These are phyloP conservation scores for Phytophthora melonis DNA, from an alignment of 352 stramenopile genomes.

Conservation along the genomic window DNA sequence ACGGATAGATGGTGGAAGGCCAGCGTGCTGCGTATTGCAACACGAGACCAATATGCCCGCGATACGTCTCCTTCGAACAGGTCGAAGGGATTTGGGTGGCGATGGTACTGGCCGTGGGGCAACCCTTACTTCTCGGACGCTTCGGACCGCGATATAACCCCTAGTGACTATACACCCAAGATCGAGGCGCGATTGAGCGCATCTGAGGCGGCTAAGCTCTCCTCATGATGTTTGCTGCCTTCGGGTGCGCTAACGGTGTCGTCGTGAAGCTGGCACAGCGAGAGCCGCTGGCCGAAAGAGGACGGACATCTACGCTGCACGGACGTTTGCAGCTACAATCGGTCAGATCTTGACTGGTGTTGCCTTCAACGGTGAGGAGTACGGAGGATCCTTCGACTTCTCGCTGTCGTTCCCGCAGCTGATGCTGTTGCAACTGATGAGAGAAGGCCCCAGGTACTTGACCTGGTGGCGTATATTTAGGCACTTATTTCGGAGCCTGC, in stretches of 20 bases:
- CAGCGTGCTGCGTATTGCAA: no score
- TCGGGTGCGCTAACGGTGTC: slow-evolving; percentile 56
- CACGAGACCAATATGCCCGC: no score
- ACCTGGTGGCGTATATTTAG: no score
- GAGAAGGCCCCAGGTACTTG: no score
- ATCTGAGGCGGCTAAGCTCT: slow-evolving; percentile 48
- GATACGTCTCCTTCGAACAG: slow-evolving; percentile 47
- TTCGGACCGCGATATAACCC: slow-evolving; percentile 13
- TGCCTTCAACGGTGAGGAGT: slow-evolving; percentile 55
- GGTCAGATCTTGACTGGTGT: slow-evolving; percentile 37
- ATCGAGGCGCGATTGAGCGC: slow-evolving; percentile 36
- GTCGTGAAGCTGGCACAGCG: slow-evolving; percentile 51
- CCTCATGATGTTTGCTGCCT: slow-evolving; percentile 69
- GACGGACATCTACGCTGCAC: slow-evolving; percentile 44
- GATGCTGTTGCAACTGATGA: no score
- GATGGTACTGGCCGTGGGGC: slow-evolving; percentile 51
- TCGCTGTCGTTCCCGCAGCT: slow-evolving; percentile 50
- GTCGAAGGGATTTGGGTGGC: slow-evolving; percentile 26
- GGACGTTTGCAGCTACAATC: slow-evolving; percentile 30
- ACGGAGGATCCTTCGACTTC: slow-evolving; percentile 60
- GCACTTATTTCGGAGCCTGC: no score
- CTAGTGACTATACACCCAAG: slow-evolving; percentile 25
- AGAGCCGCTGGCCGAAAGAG: slow-evolving; percentile 39
- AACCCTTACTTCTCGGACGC: slow-evolving; percentile 48
- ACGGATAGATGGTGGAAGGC: no score